A percentile compares a stretch with the other conserved stretches of the same genome.
Evolutionary conservation across 1,139 yeast species (phyloP).

Genomic region (Yamadazyma friedrichii): DNA sequence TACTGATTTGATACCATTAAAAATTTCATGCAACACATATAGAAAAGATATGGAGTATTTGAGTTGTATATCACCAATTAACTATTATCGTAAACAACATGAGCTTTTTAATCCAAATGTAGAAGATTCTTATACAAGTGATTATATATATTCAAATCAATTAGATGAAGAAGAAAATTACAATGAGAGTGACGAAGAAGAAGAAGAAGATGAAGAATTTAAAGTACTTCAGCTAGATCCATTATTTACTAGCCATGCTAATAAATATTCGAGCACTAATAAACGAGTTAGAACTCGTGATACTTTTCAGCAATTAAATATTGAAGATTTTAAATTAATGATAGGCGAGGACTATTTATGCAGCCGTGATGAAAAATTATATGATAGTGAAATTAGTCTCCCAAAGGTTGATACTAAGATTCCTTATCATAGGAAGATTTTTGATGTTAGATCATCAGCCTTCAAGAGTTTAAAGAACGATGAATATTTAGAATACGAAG

Average conservation of each 20-base stretch:
- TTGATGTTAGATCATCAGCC: conserved; percentile 27
- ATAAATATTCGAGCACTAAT: conserved; percentile 17
- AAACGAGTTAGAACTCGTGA: conserved; percentile 15
- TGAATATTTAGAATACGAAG: conserved; percentile 18
- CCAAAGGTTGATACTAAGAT: conserved; percentile 19
- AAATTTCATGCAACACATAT: conserved; percentile 43
- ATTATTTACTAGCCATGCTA: conserved; percentile 15
- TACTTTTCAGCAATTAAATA: conserved; percentile 19
- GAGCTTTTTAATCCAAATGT: conserved; percentile 27
- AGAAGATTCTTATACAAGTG: conserved; percentile 24
- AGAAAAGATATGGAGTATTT: conserved; percentile 47
- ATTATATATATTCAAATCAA: conserved; percentile 25
- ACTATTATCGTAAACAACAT: conserved; percentile 32
- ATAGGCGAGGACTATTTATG: neutral
- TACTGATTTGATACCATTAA: conserved; percentile 50
- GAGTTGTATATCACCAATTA: conserved; percentile 39
- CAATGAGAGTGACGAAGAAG: conserved; percentile 17
- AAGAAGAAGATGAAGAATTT: conserved; percentile 15
- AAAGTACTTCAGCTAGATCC: conserved; percentile 15
- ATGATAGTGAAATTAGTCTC: conserved; percentile 17
- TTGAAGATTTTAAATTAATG: conserved; percentile 8
- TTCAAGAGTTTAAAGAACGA: conserved; percentile 23
- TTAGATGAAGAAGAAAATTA: conserved; percentile 11
- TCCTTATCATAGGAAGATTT: conserved; percentile 31
- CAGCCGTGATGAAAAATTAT: conserved; percentile 12